Evolutionary conservation across 352 stramenopile species (phyloP).

Genomic region (Phytophthora podocarpi): DNA sequence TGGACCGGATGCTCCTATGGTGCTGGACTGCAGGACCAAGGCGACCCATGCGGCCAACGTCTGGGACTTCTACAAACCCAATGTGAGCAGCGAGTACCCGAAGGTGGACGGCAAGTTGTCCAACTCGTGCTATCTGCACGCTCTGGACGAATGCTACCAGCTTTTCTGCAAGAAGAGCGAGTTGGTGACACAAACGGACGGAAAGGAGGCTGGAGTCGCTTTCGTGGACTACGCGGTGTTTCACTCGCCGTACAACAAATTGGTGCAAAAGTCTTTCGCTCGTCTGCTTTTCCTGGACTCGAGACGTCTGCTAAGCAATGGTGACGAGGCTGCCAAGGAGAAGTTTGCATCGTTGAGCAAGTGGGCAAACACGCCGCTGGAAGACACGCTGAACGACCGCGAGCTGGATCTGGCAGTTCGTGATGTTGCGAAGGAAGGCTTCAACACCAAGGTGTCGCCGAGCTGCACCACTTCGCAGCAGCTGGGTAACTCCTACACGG

Average conservation of each 20-base stretch:
- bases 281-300: constrained; percentile 85
- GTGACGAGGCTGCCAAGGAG: constrained; percentile 15
- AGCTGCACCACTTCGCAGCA: constrained; percentile 87
- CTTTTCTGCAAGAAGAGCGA: constrained; percentile 90
- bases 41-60: constrained; percentile 93
- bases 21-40: constrained; percentile 87
- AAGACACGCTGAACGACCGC: constrained; percentile 93
- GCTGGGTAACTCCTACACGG: constrained; percentile 98
- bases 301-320: constrained; percentile 31
- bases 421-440: constrained; percentile 74
- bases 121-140: constrained; percentile 95
- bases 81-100: constrained; percentile 93
- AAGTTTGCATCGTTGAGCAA: constrained; percentile 55
- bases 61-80: constrained; percentile 99
- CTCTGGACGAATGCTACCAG: constrained; percentile 95
- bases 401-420: constrained; percentile 91
- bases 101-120: constrained; percentile 95
- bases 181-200: constrained; percentile 4
- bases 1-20: constrained; percentile 94
- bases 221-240: constrained; percentile 95
- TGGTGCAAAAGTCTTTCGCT: constrained; percentile 96
- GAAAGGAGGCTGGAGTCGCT: constrained; percentile 38
- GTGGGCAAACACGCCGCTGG: constrained; percentile 79
- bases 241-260: constrained; percentile 99
- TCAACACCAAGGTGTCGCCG: constrained; percentile 80